Evolutionary conservation across 768 basidiomycete genomes (phyloP), one percentile per base, ranked within the genome.

Genomic region (Fibroporia radiculosa): DNA sequence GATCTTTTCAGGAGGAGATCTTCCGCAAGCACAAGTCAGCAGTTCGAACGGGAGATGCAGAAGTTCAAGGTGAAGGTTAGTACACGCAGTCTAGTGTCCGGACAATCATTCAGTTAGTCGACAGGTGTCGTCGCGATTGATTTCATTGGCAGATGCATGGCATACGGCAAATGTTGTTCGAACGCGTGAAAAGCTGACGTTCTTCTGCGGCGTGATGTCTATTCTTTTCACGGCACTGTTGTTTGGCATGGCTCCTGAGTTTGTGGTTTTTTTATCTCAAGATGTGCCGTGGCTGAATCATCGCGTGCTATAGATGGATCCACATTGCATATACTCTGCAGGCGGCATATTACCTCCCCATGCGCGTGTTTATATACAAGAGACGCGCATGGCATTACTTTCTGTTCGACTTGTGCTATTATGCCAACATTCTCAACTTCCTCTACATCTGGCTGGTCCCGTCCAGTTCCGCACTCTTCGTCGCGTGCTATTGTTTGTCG

Each of bases 321-420:
- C 93, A 95, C 45, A 71, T 93, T 12, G 75, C 82, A 4, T 97
- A 97, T 62, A 91, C 92, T 1, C 57, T 81, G 0, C 87, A 86
- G 59, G 75, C 77, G 19, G 63, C 80, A 27, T 84, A 82, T 59
- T 82, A 95, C 40, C 75, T 96, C 5, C 92, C 93, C 1, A 66
- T 84, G 10, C 86, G 95, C 29, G 74, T 72, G 5, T 96, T 85
- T 65, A 75, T 65, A 19, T 98, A 97, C 75, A 96, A 96, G 75
- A 81, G 85, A 61, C 86, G 90, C 44, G 74, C 78, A 5, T 98
- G 87, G 82, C 93, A 96, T 62, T 96, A 95, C 65, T 95, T 93
- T 70, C 74, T 92, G 32, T 91, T 90, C 63, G 87, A 89, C 64
- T 68, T 93, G 20, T 97, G 93, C 65, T 96, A 97, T 67, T 95